Percentiles rank a stretch among this genome's conserved stretches.
phyloP scores from a whole-genome alignment of 139 green algal species.

The Tetraselmis chui region DNA sequence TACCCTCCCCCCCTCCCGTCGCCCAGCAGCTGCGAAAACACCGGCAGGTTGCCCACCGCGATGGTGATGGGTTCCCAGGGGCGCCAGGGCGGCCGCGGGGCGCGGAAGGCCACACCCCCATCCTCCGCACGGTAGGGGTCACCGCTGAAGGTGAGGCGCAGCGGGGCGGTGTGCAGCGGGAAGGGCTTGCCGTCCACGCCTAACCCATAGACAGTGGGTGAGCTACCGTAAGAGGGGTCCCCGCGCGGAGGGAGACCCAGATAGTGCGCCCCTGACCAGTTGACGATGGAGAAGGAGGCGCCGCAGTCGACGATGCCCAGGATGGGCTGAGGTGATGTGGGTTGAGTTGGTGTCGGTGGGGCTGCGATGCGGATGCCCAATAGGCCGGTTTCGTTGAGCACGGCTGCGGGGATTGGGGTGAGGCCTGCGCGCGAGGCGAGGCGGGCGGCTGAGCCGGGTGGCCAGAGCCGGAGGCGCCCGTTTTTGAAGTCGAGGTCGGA shows the following conservation, averaged over 20 bases:
- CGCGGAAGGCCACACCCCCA: background rate
- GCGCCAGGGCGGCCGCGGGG: background rate
- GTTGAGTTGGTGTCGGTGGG: background rate
- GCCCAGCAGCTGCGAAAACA: conserved; percentile 1
- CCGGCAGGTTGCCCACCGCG: background rate
- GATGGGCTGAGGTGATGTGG: background rate
- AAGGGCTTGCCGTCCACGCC: conserved; percentile 1
- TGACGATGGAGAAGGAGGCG: conserved; percentile 1
- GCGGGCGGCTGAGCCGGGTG: background rate
- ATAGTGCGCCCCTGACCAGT: background rate
- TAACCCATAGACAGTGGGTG: background rate
- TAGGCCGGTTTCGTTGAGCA: background rate
- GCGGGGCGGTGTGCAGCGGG: background rate
- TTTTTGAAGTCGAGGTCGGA: background rate
- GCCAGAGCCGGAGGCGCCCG: background rate
- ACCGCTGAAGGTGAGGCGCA: background rate
- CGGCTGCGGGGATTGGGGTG: background rate
- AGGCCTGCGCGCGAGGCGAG: background rate
- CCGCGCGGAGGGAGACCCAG: background rate
- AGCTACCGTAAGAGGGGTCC: background rate
- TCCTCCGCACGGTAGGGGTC: background rate
- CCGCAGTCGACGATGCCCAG: conserved; percentile 4
- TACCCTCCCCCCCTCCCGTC: background rate
- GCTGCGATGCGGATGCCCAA: background rate
- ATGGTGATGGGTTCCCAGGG: background rate